Base-by-base conservation (phyloP, 352 stramenopile genomes). In the Globisporangium nagaii region DNA sequence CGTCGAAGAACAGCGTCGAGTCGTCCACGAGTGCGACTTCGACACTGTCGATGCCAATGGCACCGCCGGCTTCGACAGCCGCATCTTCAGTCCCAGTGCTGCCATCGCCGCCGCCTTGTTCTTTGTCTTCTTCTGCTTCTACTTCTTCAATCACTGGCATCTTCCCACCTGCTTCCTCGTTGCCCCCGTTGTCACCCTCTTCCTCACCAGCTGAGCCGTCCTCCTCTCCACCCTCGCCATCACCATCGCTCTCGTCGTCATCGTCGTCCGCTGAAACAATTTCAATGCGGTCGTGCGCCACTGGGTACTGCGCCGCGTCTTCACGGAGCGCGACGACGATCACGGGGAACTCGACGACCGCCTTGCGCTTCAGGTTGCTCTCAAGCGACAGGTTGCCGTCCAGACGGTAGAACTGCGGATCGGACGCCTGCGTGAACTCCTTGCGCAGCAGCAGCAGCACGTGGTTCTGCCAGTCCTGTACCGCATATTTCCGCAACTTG, bases 341-440 rank as follows among this genome's bases (percentile, higher is more conserved):
- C 17, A 92, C 64, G 2, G 84, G 84, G 51, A 89, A 94, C 56
- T 94, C 84, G 7, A 94, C 77, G 9, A 94, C 54, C 3, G 74
- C 73, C 53, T 92, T 90, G 31, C 79, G 81, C 50, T 87, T 86
- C 28, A 94, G 36, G 41, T 87, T 90, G 52, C 75, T 85, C 60
- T 79, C 81, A 13, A 94, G 59, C 8, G 69, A 77, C 31, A 66
- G 54, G n/a, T 65, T 73, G 32, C 79, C 73, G 48, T 91, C 71
- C 28, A 94, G 54, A 15, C 69, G 68, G 57, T 90, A 90, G 66
- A 81, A 94, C 56, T 89, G 75, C 13, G 78, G 71, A 42, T 84
- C 61, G 1, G 76, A 82, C 28, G 80, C 73, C 1, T 70, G 63
- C 1, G 75, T 81, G 42, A 94, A 94, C 63, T 94, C 81, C 63